Base-by-base conservation (phyloP, 1,284 basidiomycete species). In the Gymnopus androsaceus region DNA sequence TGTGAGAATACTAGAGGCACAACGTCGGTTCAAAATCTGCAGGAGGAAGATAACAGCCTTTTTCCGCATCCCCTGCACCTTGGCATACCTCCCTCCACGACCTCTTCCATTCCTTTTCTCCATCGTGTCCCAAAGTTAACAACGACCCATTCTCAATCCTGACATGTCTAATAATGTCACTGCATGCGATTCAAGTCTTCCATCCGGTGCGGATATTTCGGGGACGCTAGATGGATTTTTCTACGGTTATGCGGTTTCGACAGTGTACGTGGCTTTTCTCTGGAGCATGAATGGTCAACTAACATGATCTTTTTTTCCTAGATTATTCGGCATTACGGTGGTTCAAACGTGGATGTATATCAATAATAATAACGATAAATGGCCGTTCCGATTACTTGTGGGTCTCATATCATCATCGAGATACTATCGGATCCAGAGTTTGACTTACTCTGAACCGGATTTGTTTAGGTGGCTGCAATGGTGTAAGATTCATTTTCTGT, bases 341-440 rank as follows among this genome's bases (percentile, higher is more conserved):
- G 51, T 54, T n/a, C 51, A 54, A 23, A 17, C 51, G 2, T 54
- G 51, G 51, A 44, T 54, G 14, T 54, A 54, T 36, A 7, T 45
- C 5, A 54, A 45, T 31, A 45, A 31, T 25, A 54, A 54, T 33
- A 15, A 31, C 11, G 51, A 54, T 23, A 31, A 38, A 25, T 45
- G 51, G 51, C n/a, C 15, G 11, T 23, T 45, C 4, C 19, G 40
- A 21, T 14, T 19, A 11, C 21, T 54, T 21, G 51, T 54, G n/a
- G 4, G 40, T 34, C 25, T 38, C 37, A 17, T 33, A n/a, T 14
- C 5, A 5, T 38, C n/a, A 9, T 38, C n/a, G 37, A 14, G 37
- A 5, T 38, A n/a, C n/a, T n/a, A n/a, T n/a, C n/a, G n/a, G n/a
- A n/a, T n/a, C n/a, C n/a, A n/a, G n/a, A n/a, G n/a, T n/a, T n/a